These are phyloP conservation scores for Alternaria sp. DNA, from an alignment of 2,329 filamentous ascomycete species.

Conservation along the genomic window DNA sequence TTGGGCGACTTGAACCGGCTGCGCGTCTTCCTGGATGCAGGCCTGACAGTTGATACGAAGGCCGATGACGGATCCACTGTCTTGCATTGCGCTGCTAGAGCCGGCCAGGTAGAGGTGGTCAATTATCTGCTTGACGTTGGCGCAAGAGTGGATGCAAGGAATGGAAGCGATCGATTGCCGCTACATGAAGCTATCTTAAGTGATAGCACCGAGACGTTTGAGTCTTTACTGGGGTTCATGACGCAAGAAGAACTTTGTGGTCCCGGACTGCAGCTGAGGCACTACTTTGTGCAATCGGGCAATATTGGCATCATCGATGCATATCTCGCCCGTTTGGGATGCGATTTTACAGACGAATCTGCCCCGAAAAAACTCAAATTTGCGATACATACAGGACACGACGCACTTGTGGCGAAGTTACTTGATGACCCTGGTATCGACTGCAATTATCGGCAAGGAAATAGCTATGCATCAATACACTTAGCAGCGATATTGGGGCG, in stretches of 20 bases:
- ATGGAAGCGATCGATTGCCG: background rate
- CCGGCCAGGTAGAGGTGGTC: background rate
- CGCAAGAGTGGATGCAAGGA: background rate
- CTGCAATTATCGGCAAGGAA: no score
- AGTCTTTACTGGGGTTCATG: background rate
- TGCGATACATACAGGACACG: no score
- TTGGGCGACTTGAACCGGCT: constrained; percentile 3
- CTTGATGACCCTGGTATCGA: no score
- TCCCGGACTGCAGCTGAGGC: no score
- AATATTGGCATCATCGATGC: background rate
- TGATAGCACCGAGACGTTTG: background rate
- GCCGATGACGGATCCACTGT: constrained; percentile 13
- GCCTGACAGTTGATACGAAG: background rate
- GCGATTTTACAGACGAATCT: no score
- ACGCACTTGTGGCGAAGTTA: no score
- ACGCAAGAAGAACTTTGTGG: background rate
- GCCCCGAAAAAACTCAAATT: no score
- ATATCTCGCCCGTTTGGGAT: background rate
- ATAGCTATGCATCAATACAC: no score
- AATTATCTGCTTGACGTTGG: constrained; percentile 1
- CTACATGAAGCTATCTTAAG: constrained; percentile 8
- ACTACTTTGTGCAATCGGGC: background rate
- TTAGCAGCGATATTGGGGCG: background rate
- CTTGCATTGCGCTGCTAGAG: constrained; percentile 18
- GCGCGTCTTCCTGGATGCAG: background rate